Conservation (phyloP, 2,329 filamentous ascomycete genomes). For the Sordariomycetes sp. region DNA sequence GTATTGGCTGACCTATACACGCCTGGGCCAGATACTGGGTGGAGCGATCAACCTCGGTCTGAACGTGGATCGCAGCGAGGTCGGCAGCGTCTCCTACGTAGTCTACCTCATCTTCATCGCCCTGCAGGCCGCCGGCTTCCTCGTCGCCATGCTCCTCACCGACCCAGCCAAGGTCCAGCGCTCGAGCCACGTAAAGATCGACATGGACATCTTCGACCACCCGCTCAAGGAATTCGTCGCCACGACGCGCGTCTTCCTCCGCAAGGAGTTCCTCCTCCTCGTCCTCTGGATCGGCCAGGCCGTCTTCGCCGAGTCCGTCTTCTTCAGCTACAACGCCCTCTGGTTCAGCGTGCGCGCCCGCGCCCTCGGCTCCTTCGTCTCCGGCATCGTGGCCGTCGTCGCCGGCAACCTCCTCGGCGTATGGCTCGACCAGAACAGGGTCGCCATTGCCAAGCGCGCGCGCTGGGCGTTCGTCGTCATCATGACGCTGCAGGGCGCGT, state of each 20-base stretch:
- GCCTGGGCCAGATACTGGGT: constrained; percentile 58
- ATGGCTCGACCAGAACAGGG: constrained; percentile 48
- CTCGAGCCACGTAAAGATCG: constrained; percentile 52
- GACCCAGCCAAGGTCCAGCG: constrained; percentile 51
- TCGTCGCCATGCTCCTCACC: constrained; percentile 54
- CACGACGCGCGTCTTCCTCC: constrained; percentile 48
- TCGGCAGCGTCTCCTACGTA: constrained; percentile 56
- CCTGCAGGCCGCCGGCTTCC: constrained; percentile 53
- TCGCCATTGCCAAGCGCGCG: constrained; percentile 42
- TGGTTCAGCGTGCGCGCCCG: constrained; percentile 45
- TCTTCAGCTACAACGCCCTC: constrained; percentile 55
- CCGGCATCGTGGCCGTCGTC: constrained; percentile 55
- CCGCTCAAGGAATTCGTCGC: constrained; percentile 49
- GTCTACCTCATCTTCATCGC: constrained; percentile 64
- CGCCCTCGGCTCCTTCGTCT: constrained; percentile 60
- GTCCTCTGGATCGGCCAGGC: constrained; percentile 59
- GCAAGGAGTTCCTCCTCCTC: constrained; percentile 51
- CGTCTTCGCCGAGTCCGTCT: constrained; percentile 61
- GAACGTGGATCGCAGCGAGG: constrained; percentile 41
- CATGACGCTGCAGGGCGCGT: constrained; percentile 50
- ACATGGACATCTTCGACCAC: constrained; percentile 43
- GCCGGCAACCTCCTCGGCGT: constrained; percentile 56
- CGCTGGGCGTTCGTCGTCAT: constrained; percentile 44
- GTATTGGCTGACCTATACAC: constrained; percentile 51
- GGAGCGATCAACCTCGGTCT: constrained; percentile 62